Base-by-base conservation (phyloP, 768 basidiomycete species). In the Boletus huronensis region DNA sequence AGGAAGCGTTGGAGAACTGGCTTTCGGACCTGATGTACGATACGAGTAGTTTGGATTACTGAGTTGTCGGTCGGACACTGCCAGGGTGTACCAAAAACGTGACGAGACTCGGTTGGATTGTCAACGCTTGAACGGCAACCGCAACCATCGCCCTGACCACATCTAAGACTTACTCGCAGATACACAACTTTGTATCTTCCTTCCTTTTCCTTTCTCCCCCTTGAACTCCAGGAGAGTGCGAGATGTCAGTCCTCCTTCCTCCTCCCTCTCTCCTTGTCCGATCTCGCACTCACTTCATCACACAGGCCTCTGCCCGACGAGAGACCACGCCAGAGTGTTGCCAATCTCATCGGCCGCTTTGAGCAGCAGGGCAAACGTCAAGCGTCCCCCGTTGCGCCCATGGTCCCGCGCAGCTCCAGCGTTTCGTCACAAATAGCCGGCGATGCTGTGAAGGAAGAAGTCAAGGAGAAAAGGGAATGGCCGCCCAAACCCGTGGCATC, bases 311-410 rank as follows among this genome's bases (percentile, higher is more conserved):
- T 91, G 58, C 90, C 91, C 71, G 90, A 93, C 78, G 91, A 93
- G 74, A 82, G 87, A 66, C 90, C 90, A 46, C 87, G 91, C 55
- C 82, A 82, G 68, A 90, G 87, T 64, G 91, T 93, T 45, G 91
- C 91, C 59, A 93, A 92, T 68, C 85, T 93, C 73, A 93, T 93
- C 65, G 91, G 91, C 48, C 82, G 87, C 54, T 93, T 93, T 61
- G 91, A 93, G 70, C 88, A 82, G 62, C 85, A 89, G 73, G 84
- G 79, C 52, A 92, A 89, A 68, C 82, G 83, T 47, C 79, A 82
- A 61, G 72, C 82, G 5, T 61, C 74, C 10, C 66, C 78, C 28
- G 63, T 63, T 28, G 48, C 60, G 17, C 65, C 78, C 26, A 47
- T 56, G 71, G 79, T 60, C 29, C 76, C 82, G 16, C 80, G 87